These are phyloP conservation scores for Leccinum subtestaceum DNA, from an alignment of 768 basidiomycete genomes.

Conservation along the genomic window DNA sequence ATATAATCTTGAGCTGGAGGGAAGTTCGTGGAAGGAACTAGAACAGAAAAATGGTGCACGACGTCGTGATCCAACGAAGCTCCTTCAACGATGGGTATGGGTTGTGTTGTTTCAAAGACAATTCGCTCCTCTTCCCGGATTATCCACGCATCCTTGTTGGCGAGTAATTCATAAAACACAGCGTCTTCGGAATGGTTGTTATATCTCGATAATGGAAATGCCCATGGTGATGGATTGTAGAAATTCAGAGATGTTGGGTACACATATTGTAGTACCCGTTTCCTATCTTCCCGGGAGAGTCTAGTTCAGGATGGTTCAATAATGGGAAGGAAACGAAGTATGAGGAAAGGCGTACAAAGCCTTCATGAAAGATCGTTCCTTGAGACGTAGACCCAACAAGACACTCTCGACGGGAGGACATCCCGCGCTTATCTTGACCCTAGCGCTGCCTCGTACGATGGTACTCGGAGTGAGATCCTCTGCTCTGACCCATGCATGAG, in stretches of 20 bases:
- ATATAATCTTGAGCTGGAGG: slow-evolving; percentile 12
- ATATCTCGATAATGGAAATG: not conserved
- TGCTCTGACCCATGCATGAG: slow-evolving; percentile 20
- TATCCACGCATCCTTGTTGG: slow-evolving; percentile 16
- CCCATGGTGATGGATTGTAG: not conserved
- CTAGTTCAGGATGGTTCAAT: not conserved
- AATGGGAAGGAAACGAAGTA: not conserved
- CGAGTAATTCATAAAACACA: not conserved
- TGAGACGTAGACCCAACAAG: slow-evolving; percentile 15
- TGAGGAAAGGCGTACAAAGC: slow-evolving; percentile 2
- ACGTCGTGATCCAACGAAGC: not conserved
- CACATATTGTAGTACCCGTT: not conserved
- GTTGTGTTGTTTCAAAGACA: slow-evolving; percentile 17
- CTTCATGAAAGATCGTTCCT: slow-evolving; percentile 21
- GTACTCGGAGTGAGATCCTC: slow-evolving; percentile 16
- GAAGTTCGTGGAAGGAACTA: slow-evolving; percentile 23
- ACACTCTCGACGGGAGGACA: slow-evolving; percentile 8
- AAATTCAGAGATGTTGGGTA: not conserved
- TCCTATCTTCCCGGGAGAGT: slow-evolving; percentile 1
- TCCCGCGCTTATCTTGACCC: slow-evolving; percentile 16
- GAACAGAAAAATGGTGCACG: slow-evolving; percentile 14
- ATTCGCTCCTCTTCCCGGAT: slow-evolving; percentile 18
- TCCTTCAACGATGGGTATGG: not conserved
- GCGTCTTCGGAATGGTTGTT: not conserved
- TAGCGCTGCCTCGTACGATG: slow-evolving; percentile 12